Conservation (phyloP, 176 grass and related monocot genomes). For the Rhynchospora breviuscula region DNA sequence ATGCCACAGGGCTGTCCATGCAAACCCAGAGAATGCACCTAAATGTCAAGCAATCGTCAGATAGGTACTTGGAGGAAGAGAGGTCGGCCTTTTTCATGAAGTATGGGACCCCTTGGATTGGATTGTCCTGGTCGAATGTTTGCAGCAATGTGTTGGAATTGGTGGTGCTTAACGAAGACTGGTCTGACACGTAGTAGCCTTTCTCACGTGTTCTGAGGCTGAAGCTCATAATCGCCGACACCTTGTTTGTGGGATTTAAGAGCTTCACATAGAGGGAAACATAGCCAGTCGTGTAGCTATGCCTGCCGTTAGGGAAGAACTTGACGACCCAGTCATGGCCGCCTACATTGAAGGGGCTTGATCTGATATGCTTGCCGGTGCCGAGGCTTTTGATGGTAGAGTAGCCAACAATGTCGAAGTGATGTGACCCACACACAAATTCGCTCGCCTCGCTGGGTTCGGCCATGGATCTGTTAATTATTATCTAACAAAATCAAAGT, state of each 20-base stretch:
- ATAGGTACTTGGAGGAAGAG: slow-evolving; percentile 18
- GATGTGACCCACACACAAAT: slow-evolving; percentile 12
- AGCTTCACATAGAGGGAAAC: slow-evolving; percentile 13
- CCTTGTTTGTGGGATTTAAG: slow-evolving; percentile 3
- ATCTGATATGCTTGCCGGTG: slow-evolving; percentile 21
- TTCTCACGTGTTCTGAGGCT: slow-evolving; percentile 10
- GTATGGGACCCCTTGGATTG: slow-evolving; percentile 5
- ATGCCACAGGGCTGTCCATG: neutral
- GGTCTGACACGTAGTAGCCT: neutral
- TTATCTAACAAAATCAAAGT: neutral
- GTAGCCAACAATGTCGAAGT: slow-evolving; percentile 12
- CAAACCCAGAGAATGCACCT: slow-evolving; percentile 24
- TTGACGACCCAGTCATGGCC: slow-evolving; percentile 22
- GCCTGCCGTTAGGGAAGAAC: slow-evolving; percentile 6
- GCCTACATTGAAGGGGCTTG: slow-evolving; percentile 10
- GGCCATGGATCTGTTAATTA: slow-evolving; percentile 9
- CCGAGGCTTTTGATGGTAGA: slow-evolving; percentile 13
- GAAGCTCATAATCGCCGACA: slow-evolving; percentile 1
- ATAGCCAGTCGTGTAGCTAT: slow-evolving; percentile 12
- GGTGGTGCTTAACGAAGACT: neutral
- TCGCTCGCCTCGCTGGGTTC: neutral
- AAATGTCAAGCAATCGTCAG: slow-evolving; percentile 11
- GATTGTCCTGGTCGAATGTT: neutral
- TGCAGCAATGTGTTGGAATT: slow-evolving; percentile 9
- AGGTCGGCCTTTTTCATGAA: slow-evolving; percentile 15